Evolutionary conservation across 192 early-diverging fungal species (phyloP).

Genomic region (Dissophora globulifera): DNA sequence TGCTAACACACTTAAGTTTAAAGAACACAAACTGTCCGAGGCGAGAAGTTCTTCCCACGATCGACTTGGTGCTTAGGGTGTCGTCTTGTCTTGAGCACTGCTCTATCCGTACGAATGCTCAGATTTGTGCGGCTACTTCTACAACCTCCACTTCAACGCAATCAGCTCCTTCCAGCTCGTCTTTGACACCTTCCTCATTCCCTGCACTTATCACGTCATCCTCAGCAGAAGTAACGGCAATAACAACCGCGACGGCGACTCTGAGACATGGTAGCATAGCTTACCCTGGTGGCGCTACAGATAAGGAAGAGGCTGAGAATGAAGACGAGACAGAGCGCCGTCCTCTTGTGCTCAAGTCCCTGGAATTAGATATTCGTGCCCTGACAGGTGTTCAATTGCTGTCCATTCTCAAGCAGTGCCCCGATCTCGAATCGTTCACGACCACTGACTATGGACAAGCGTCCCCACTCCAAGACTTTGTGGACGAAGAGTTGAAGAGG

Average conservation of each 20-base stretch:
- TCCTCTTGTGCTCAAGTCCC: background rate
- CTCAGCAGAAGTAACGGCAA: too few relatives aligned
- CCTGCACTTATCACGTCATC: too few relatives aligned
- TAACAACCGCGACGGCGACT: too few relatives aligned
- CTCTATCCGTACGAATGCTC: constrained; percentile 9
- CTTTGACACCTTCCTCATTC: too few relatives aligned
- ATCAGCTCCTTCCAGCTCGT: too few relatives aligned
- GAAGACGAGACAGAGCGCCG: too few relatives aligned
- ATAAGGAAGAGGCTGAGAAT: background rate
- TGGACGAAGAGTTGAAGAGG: background rate
- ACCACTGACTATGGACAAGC: constrained; percentile 23
- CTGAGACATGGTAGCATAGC: background rate
- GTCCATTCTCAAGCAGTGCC: constrained; percentile 8
- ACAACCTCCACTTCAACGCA: too few relatives aligned
- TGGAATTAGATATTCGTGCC: constrained; percentile 18
- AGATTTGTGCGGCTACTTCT: background rate
- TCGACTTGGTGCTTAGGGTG: background rate
- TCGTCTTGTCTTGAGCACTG: constrained; percentile 12
- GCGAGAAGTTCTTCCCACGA: constrained; percentile 6
- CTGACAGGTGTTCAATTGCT: constrained; percentile 10
- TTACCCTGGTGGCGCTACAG: background rate
- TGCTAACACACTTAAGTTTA: background rate
- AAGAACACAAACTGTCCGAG: constrained; percentile 25
- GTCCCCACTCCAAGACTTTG: background rate
- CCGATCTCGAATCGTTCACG: constrained; percentile 11